phyloP scores from a whole-genome alignment of 345 rosid genomes.

The Aquilaria yunnanensis region DNA sequence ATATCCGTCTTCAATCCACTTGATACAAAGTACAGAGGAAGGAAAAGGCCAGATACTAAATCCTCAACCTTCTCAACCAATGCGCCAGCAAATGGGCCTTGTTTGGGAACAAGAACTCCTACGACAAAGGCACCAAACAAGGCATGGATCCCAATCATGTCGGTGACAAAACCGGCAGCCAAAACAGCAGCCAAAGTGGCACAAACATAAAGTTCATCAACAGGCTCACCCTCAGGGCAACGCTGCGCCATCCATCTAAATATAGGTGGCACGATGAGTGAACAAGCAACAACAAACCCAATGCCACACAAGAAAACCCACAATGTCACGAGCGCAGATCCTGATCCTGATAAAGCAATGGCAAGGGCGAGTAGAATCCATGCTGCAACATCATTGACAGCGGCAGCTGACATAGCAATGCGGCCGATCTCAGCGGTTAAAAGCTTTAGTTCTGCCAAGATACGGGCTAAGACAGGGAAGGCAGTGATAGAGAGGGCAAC shows the following conservation, averaged over 20 bases:
- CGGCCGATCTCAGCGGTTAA: conserved; percentile 74
- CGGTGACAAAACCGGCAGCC: conserved; percentile 59
- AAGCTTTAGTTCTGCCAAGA: conserved; percentile 79
- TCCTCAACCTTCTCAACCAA: conserved; percentile 76
- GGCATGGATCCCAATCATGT: conserved; percentile 67
- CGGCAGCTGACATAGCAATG: conserved; percentile 79
- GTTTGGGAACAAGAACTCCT: conserved; percentile 63
- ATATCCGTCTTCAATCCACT: conserved; percentile 79
- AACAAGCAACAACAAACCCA: conserved; percentile 38
- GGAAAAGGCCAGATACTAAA: conserved; percentile 65
- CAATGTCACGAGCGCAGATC: conserved; percentile 50
- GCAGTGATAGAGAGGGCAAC: conserved; percentile 82
- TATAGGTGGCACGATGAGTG: conserved; percentile 31
- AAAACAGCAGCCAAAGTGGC: conserved; percentile 47
- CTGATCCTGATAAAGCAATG: conserved; percentile 51
- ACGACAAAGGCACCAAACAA: conserved; percentile 77
- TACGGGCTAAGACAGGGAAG: conserved; percentile 79
- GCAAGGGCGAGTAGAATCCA: conserved; percentile 88
- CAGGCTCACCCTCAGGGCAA: conserved; percentile 76
- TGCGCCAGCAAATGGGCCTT: conserved; percentile 61
- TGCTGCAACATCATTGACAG: conserved; percentile 70
- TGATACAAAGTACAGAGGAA: conserved; percentile 72
- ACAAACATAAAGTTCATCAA: conserved; percentile 61
- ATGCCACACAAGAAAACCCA: conserved; percentile 66
- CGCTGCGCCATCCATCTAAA: conserved; percentile 54